Evolutionary conservation across 495 filamentous ascomycete species (phyloP).

Genomic region (Astrocystis sublimbata): DNA sequence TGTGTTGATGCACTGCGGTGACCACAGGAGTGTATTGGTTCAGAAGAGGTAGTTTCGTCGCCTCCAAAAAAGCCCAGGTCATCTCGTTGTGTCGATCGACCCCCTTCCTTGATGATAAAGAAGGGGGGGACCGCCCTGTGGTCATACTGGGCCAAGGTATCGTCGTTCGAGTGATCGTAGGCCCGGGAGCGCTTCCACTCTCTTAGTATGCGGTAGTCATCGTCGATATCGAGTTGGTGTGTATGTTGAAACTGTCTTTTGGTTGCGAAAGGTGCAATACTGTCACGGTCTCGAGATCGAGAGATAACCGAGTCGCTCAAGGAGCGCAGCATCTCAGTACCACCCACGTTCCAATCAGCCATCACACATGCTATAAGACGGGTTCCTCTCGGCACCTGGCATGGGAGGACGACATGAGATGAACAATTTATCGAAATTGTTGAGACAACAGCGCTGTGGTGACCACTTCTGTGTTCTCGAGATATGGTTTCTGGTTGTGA

Average conservation of each 20-base stretch:
- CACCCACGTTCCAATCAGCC: constrained; percentile 35
- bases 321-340: constrained; percentile 37
- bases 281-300: constrained; percentile 22
- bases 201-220: constrained; percentile 29
- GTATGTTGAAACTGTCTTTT: constrained; percentile 30
- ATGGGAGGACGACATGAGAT: background rate
- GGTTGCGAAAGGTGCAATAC: constrained; percentile 22
- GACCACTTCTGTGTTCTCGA: background rate
- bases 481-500: background rate
- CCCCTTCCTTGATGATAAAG: constrained; percentile 33
- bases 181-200: constrained; percentile 29
- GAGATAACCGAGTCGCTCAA: constrained; percentile 35
- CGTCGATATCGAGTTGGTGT: constrained; percentile 24
- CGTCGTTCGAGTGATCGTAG: constrained; percentile 14
- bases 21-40: background rate
- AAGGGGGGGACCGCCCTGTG: constrained; percentile 25
- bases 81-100: background rate
- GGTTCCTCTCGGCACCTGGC: background rate
- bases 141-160: constrained; percentile 20
- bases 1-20: constrained; percentile 12
- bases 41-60: constrained; percentile 15
- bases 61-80: constrained; percentile 1
- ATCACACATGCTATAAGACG: constrained; percentile 32
- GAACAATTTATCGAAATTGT: background rate
- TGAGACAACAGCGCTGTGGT: background rate